A percentile compares a stretch with the other conserved stretches of the same genome.
These are phyloP conservation scores for Suillus discolor DNA, from an alignment of 768 basidiomycete genomes.

Conservation along the genomic window DNA sequence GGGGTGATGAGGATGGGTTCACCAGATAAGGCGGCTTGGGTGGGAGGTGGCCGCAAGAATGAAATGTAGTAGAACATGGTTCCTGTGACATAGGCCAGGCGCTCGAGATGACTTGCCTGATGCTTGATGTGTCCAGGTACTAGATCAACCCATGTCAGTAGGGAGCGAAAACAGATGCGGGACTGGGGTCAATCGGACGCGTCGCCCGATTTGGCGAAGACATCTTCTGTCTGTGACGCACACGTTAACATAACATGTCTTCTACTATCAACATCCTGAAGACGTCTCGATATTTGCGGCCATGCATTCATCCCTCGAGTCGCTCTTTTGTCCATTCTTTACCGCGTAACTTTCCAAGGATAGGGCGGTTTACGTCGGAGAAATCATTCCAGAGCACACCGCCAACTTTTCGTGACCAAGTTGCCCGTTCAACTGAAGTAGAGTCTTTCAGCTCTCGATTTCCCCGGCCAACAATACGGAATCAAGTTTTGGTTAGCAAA, in stretches of 20 bases:
- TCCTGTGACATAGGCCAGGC: not conserved
- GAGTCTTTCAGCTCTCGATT: slow-evolving; percentile 49
- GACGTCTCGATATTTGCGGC: slow-evolving; percentile 20
- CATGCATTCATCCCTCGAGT: slow-evolving; percentile 15
- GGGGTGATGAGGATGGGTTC: slow-evolving; percentile 64
- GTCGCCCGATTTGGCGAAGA: slow-evolving; percentile 7
- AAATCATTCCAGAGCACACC: not conserved
- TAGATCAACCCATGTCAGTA: not conserved
- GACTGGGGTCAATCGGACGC: not conserved
- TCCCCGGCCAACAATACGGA: slow-evolving; percentile 49
- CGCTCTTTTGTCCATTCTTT: slow-evolving; percentile 27
- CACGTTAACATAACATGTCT: slow-evolving; percentile 19
- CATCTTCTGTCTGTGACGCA: not conserved
- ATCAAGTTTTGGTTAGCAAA: slow-evolving; percentile 54
- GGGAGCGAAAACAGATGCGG: not conserved
- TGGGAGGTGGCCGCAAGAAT: slow-evolving; percentile 85
- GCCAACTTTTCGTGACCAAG: slow-evolving; percentile 38
- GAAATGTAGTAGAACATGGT: slow-evolving; percentile 80
- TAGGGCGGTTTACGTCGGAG: slow-evolving; percentile 19
- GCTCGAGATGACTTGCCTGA: not conserved
- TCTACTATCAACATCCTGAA: slow-evolving; percentile 22
- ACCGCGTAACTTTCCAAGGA: slow-evolving; percentile 25
- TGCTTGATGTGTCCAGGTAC: not conserved
- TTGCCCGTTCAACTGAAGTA: slow-evolving; percentile 33
- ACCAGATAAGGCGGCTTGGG: slow-evolving; percentile 43